These are phyloP conservation scores for Colletotrichum camelliae DNA, from an alignment of 2,329 filamentous ascomycete genomes.

Conservation along the genomic window DNA sequence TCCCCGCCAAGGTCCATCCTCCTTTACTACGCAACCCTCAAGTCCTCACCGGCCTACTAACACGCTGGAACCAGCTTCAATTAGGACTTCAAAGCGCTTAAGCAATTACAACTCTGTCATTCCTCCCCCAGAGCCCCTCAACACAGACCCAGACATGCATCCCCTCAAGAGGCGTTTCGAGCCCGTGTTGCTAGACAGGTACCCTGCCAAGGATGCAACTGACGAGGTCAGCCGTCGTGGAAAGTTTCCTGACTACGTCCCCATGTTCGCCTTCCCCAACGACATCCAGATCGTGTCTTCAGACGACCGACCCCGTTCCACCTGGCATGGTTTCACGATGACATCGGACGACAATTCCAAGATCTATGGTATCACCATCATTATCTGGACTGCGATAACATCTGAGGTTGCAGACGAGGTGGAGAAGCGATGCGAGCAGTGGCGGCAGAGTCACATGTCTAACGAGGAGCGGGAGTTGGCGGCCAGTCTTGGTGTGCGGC, in stretches of 20 bases:
- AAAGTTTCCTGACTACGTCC: conserved; percentile 94
- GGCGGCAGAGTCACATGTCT: conserved; percentile 87
- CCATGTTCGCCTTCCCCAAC: conserved; percentile 99
- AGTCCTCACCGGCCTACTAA: conserved; percentile 22
- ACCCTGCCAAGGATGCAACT: conserved; percentile 81
- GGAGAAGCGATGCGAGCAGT: conserved; percentile 82
- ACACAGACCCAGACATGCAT: conserved; percentile 91
- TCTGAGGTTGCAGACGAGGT: conserved; percentile 82
- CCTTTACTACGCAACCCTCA: conserved; percentile 14
- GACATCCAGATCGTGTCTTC: conserved; percentile 97
- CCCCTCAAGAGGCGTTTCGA: conserved; percentile 93
- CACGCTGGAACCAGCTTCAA: conserved; percentile 49
- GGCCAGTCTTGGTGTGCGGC: conserved; percentile 84
- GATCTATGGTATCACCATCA: conserved; percentile 89
- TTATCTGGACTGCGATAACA: conserved; percentile 90
- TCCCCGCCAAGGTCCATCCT: conserved; percentile 9
- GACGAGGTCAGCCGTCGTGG: conserved; percentile 83
- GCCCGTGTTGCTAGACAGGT: conserved; percentile 92
- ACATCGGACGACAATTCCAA: conserved; percentile 91
- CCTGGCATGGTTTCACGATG: conserved; percentile 99
- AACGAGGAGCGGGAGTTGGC: conserved; percentile 90
- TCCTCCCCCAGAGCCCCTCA: conserved; percentile 87
- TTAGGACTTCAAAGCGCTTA: conserved; percentile 83
- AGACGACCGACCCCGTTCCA: conserved; percentile 91
- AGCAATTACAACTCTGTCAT: conserved; percentile 99